phyloP scores from a whole-genome alignment of 2,329 filamentous ascomycete species.

The Ilyonectria sp. region DNA sequence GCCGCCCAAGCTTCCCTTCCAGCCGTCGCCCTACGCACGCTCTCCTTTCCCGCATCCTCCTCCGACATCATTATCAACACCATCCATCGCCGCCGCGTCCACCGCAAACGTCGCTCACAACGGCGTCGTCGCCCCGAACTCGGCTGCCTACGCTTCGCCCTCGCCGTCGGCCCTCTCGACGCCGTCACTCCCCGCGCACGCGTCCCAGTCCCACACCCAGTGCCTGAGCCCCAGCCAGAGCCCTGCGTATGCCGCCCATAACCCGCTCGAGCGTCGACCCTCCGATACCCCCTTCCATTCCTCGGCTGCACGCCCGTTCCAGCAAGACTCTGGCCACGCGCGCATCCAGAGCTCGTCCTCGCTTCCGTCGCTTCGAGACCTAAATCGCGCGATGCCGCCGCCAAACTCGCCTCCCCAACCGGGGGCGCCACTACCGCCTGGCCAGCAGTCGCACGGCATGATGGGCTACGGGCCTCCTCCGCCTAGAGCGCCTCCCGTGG shows the following conservation, averaged over 20 bases:
- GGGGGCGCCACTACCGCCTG: conserved; percentile 49
- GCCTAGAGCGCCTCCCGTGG: conserved; percentile 60
- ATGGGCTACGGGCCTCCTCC: conserved; percentile 62
- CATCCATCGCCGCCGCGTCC: conserved; percentile 30
- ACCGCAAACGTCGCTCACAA: conserved; percentile 18
- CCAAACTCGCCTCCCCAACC: conserved; percentile 61
- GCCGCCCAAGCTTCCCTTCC: conserved; percentile 52
- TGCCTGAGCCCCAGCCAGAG: conserved; percentile 44
- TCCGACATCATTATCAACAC: conserved; percentile 32
- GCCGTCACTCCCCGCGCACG: conserved; percentile 38
- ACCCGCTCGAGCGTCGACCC: conserved; percentile 52
- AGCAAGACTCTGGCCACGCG: conserved; percentile 55
- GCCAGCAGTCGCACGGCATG: conserved; percentile 52
- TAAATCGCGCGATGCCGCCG: conserved; percentile 63
- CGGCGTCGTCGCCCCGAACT: conserved; percentile 29
- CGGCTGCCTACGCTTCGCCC: neutral
- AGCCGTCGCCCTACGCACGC: conserved; percentile 50
- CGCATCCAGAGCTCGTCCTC: conserved; percentile 64
- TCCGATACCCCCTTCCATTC: conserved; percentile 62
- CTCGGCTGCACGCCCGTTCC: conserved; percentile 49
- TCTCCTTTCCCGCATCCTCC: conserved; percentile 48
- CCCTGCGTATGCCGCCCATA: conserved; percentile 52
- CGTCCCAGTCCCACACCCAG: conserved; percentile 38
- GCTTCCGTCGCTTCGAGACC: conserved; percentile 55
- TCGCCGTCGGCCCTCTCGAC: conserved; percentile 31